A percentile compares a stretch with the other conserved stretches of the same genome.
Conservation (phyloP, 2,329 filamentous ascomycete species). For the Periglandula ipomoeae region DNA sequence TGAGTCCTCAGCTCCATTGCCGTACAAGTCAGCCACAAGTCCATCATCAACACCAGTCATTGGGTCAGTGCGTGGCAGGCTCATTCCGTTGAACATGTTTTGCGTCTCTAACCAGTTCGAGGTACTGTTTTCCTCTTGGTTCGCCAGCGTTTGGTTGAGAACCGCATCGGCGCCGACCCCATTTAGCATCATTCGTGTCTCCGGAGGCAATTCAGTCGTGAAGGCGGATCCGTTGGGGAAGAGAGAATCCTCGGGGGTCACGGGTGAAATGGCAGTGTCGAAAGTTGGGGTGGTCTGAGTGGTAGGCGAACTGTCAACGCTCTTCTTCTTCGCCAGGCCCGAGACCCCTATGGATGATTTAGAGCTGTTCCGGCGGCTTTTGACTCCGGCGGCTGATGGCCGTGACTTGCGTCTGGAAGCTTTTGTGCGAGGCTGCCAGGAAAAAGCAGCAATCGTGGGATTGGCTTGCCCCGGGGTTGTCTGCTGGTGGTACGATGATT, state of each 20-base stretch:
- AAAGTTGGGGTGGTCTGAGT: not conserved
- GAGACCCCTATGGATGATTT: not conserved
- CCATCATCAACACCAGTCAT: slow-evolving; percentile 6
- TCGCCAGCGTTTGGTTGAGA: slow-evolving; percentile 10
- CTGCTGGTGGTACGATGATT: not conserved
- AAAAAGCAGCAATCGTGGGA: not conserved
- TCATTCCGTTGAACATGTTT: not conserved
- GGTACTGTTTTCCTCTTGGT: slow-evolving; percentile 8
- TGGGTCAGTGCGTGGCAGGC: slow-evolving; percentile 2
- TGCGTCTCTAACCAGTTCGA: not conserved
- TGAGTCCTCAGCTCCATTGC: not conserved
- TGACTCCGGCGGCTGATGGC: not conserved
- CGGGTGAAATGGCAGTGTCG: slow-evolving; percentile 12
- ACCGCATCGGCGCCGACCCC: slow-evolving; percentile 22
- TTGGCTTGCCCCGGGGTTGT: not conserved
- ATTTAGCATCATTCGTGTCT: slow-evolving; percentile 31
- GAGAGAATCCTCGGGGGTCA: slow-evolving; percentile 9
- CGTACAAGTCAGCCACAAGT: not conserved
- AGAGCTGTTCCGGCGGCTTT: slow-evolving; percentile 4
- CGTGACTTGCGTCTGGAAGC: not conserved
- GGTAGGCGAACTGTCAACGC: not conserved
- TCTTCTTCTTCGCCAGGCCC: not conserved
- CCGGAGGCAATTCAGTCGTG: slow-evolving; percentile 31
- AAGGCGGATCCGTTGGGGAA: slow-evolving; percentile 25
- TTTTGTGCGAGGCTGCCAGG: not conserved